Conservation (phyloP, 2,329 filamentous ascomycete genomes). For the Tolypocladium ophioglossoides region DNA sequence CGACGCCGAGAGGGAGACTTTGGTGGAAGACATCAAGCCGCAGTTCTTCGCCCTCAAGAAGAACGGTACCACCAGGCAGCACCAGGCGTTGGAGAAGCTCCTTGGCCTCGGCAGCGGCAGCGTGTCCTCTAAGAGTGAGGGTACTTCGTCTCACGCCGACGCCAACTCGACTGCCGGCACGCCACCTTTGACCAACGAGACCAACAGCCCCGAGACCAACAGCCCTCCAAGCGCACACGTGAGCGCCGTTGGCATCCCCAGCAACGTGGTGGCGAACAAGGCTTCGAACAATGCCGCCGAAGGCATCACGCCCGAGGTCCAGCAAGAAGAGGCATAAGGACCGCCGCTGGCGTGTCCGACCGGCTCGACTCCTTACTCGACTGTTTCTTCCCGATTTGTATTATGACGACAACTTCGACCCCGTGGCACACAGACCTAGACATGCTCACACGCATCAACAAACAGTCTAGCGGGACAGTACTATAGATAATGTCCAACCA, state of each 20-base stretch:
- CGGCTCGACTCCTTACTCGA: neutral
- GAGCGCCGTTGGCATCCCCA: slow-evolving; percentile 36
- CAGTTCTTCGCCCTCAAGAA: slow-evolving; percentile 53
- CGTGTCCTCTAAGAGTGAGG: slow-evolving; percentile 9
- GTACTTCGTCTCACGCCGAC: slow-evolving; percentile 31
- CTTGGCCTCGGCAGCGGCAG: slow-evolving; percentile 14
- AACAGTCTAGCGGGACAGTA: neutral
- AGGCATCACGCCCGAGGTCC: slow-evolving; percentile 13
- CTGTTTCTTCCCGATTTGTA: neutral
- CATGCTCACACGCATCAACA: neutral
- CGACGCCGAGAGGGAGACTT: slow-evolving; percentile 44
- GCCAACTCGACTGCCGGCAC: slow-evolving; percentile 47
- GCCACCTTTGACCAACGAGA: slow-evolving; percentile 56
- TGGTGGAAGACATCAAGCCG: slow-evolving; percentile 54
- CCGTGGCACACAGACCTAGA: neutral
- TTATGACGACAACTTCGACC: slow-evolving; percentile 1
- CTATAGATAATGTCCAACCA: slow-evolving; percentile 4
- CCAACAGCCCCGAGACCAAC: slow-evolving; percentile 58
- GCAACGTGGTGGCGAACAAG: slow-evolving; percentile 17
- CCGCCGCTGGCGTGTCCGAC: neutral
- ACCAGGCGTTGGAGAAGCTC: slow-evolving; percentile 24
- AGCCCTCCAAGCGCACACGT: slow-evolving; percentile 53
- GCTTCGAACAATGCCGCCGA: slow-evolving; percentile 5
- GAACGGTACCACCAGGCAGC: slow-evolving; percentile 53
- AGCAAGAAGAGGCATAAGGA: slow-evolving; percentile 19